Base-by-base conservation (phyloP, 2,329 filamentous ascomycete genomes). In the Lachnum nothofagi region DNA sequence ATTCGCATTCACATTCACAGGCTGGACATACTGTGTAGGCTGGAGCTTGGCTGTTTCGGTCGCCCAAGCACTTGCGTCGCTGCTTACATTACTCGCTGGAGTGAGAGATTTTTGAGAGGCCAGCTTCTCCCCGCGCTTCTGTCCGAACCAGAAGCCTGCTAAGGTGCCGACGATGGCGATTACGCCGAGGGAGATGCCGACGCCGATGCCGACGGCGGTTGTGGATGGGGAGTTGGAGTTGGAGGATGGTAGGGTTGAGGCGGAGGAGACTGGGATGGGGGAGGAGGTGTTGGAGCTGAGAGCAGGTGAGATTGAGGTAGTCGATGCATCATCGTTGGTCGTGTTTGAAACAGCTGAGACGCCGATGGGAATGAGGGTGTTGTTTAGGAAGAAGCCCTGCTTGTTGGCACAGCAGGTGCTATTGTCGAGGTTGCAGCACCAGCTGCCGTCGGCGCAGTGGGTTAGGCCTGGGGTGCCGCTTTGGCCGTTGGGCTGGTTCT, bases 101-200 rank as follows among this genome's bases (percentile, higher is more conserved):
- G n/a, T n/a, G n/a, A n/a, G n/a, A n/a, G n/a, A n/a, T 34, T 10
- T 12, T n/a, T 17, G 16, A 4, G n/a, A 8, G 19, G 9, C 14
- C 19, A 19, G 29, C 40, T 29, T 42, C n/a, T 31, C 12, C n/a
- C 43, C 29, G 9, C 34, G 34, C 23, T 39, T 46, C 20, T 46
- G 34, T 12, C 43, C 43, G 12, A 46, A 39, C 43, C 31, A 46
- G 23, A 46, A 46, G 2, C 34, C 35, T 9, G 35, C 22, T 14
- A 46, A 17, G 5, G 33, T 46, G n/a, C 43, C 24, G 0, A 31
- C 16, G 8, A 46, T 29, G n/a, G 43, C 43, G 20, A 39, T 20
- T 12, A 31, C 33, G 10, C 33, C 34, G 10, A 40, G 34, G 20
- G 2, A 10, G 16, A 46, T 16, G 9, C 34, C 43, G 4, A 46